A percentile compares a stretch with the other conserved stretches of the same genome.
phyloP scores from a whole-genome alignment of 163 green algal species.

The Smithsoniella earleae region DNA sequence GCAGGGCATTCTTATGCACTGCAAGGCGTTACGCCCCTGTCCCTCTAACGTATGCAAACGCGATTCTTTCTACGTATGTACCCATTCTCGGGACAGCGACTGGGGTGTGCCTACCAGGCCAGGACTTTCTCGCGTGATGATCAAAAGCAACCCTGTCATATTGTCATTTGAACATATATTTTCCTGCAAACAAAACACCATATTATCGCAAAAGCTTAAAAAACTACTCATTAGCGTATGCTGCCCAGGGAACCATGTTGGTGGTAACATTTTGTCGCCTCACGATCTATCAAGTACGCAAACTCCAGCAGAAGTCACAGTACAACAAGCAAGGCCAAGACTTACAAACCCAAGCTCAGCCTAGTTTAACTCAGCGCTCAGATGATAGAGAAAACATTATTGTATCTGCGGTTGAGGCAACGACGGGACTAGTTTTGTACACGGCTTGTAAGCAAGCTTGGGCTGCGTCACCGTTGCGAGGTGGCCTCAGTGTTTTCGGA shows the following conservation, averaged over 20 bases:
- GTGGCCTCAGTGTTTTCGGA: slow-evolving; percentile 3
- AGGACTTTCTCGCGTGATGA: no score
- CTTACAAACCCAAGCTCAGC: no score
- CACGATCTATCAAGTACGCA: neutral
- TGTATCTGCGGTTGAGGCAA: slow-evolving; percentile 7
- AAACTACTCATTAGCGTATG: neutral
- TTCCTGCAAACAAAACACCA: neutral
- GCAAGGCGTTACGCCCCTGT: slow-evolving; percentile 15
- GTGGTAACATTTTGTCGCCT: slow-evolving; percentile 28
- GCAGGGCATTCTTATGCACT: slow-evolving; percentile 15
- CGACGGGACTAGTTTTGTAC: neutral
- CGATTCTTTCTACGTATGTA: neutral
- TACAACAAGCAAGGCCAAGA: neutral
- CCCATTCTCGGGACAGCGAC: neutral
- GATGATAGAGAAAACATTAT: slow-evolving; percentile 19
- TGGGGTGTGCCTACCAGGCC: slow-evolving; percentile 2
- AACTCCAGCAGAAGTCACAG: neutral
- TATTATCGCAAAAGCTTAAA: neutral
- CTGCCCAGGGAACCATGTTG: slow-evolving; percentile 1
- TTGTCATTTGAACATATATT: neutral
- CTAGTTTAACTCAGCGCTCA: neutral
- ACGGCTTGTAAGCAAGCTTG: slow-evolving; percentile 7
- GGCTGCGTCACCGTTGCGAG: neutral
- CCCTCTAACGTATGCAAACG: slow-evolving; percentile 6
- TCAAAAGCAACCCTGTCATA: no score